Conservation (phyloP, 1,139 yeast species). For the Magnusiomyces clavatus region DNA sequence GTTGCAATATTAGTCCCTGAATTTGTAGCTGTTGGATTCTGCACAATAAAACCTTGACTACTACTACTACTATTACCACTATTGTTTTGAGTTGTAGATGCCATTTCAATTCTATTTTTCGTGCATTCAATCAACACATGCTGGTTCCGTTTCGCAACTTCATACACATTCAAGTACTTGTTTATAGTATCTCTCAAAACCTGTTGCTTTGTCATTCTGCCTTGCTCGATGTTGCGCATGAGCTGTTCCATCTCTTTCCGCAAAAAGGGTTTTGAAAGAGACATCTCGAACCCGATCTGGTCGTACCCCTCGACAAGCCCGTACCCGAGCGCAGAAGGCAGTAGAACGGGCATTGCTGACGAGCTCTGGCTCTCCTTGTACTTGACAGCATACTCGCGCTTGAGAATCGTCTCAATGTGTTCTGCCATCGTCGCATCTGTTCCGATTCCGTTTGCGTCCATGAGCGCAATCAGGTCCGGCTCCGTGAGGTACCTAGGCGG, state of each 20-base stretch:
- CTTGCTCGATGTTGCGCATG: constrained; percentile 61
- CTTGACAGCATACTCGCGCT: constrained; percentile 59
- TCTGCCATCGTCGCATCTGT: constrained; percentile 99
- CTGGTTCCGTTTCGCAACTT: constrained; percentile 27
- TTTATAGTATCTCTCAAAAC: constrained; percentile 52
- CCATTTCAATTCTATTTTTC: background rate
- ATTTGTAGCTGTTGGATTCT: background rate
- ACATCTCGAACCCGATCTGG: constrained; percentile 58
- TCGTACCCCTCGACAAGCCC: constrained; percentile 88
- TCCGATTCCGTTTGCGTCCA: constrained; percentile 98
- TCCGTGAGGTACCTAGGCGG: constrained; percentile 86
- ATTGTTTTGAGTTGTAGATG: no score
- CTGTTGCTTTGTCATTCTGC: constrained; percentile 43
- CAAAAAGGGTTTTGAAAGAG: constrained; percentile 83
- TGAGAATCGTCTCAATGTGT: constrained; percentile 75
- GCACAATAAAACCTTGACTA: no score
- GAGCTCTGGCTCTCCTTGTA: constrained; percentile 13
- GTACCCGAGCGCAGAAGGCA: constrained; percentile 81
- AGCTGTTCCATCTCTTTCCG: constrained; percentile 68
- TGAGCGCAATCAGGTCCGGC: constrained; percentile 79
- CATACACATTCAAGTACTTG: constrained; percentile 48
- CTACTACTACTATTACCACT: no score
- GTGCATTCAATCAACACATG: constrained; percentile 13
- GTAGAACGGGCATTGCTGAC: constrained; percentile 29
- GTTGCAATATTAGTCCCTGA: background rate